These are phyloP conservation scores for Solidago caesia DNA, from an alignment of 129 eudicot genomes.

Conservation along the genomic window DNA sequence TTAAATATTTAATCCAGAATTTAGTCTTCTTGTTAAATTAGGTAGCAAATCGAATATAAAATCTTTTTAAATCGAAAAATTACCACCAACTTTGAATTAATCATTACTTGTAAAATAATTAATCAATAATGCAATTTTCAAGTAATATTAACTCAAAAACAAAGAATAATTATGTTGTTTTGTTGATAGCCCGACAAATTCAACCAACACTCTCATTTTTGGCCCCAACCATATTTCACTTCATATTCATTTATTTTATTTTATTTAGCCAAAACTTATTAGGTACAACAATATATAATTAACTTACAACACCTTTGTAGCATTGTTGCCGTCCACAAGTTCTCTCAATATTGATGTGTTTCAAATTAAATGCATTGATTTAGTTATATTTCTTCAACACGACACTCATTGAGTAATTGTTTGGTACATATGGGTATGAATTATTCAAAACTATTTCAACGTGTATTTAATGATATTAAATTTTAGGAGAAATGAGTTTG, in stretches of 20 bases:
- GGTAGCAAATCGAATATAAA: background rate
- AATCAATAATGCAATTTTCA: slow-evolving; percentile 15
- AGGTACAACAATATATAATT: slow-evolving; percentile 6
- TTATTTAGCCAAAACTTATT: background rate
- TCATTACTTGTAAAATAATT: slow-evolving; percentile 20
- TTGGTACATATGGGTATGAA: slow-evolving; percentile 6
- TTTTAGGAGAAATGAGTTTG: slow-evolving; percentile 1
- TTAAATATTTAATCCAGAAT: too few relatives aligned
- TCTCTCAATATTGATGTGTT: slow-evolving; percentile 5
- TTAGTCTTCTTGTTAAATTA: background rate
- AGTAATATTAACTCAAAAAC: slow-evolving; percentile 30
- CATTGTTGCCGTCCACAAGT: slow-evolving; percentile 7
- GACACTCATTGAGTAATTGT: slow-evolving; percentile 8
- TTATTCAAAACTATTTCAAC: slow-evolving; percentile 20
- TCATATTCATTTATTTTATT: background rate
- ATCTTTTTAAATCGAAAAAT: background rate
- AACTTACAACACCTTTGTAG: slow-evolving; percentile 11
- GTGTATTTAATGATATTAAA: slow-evolving; percentile 13
- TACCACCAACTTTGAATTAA: background rate
- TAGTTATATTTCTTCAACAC: slow-evolving; percentile 8
- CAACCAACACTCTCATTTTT: slow-evolving; percentile 18
- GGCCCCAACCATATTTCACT: slow-evolving; percentile 21
- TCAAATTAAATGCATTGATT: slow-evolving; percentile 20
- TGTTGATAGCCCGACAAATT: slow-evolving; percentile 29
- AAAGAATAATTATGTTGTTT: slow-evolving; percentile 26